Conservation (phyloP, 345 rosid genomes). For the Arabidopsis arenosa region DNA sequence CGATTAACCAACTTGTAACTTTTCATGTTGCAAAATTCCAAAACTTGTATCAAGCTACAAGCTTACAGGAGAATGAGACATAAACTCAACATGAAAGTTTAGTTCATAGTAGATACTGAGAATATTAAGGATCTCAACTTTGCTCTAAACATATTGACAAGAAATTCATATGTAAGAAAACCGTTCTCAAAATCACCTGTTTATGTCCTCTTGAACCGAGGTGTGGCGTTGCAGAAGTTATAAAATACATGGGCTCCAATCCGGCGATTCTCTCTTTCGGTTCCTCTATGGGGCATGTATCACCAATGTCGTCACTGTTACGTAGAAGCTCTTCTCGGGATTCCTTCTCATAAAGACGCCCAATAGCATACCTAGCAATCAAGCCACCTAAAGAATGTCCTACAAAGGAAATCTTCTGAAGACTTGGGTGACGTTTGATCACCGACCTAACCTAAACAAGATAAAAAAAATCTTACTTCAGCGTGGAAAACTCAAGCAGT, state of each 20-base stretch:
- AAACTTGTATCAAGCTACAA: not conserved
- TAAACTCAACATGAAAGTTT: not conserved
- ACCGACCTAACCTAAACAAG: constrained; percentile 74
- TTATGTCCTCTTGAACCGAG: constrained; percentile 90
- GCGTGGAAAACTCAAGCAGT: constrained; percentile 24
- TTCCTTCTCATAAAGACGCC: constrained; percentile 62
- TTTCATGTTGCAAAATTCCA: not conserved
- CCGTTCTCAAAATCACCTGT: constrained; percentile 58
- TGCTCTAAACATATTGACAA: constrained; percentile 16
- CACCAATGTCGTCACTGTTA: constrained; percentile 49
- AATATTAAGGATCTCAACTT: not conserved
- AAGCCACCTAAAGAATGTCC: constrained; percentile 94
- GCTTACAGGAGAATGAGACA: constrained; percentile 6
- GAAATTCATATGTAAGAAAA: not conserved
- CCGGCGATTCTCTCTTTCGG: constrained; percentile 66
- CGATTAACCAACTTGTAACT: constrained; percentile 1
- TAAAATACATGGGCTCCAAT: constrained; percentile 78
- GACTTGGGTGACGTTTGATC: constrained; percentile 55
- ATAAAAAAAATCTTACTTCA: not conserved
- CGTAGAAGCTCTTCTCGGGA: constrained; percentile 43
- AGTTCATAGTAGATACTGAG: not conserved
- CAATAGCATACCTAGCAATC: constrained; percentile 84
- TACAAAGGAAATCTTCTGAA: constrained; percentile 76
- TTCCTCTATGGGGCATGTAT: constrained; percentile 43
- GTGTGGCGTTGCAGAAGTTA: constrained; percentile 88